Evolutionary conservation across 805 yeast species (phyloP).

Genomic region (Debaryomyces hansenii): DNA sequence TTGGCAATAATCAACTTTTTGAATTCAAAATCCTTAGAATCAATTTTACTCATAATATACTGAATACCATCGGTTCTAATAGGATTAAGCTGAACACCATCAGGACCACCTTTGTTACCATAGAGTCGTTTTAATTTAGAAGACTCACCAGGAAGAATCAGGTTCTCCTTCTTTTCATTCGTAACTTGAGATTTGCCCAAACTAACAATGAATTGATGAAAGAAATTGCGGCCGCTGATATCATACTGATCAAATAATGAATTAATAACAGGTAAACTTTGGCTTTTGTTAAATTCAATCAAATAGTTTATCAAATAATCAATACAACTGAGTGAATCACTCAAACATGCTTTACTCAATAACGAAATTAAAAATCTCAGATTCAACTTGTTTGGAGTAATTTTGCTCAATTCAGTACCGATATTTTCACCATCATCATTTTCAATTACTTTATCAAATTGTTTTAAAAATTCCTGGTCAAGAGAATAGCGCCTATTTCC

Average conservation of each 20-base stretch:
- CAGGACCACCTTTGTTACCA: constrained; percentile 36
- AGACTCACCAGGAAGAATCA: constrained; percentile 42
- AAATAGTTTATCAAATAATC: constrained; percentile 52
- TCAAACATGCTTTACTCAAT: constrained; percentile 62
- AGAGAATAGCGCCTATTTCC: constrained; percentile 24
- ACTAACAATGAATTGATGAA: constrained; percentile 80
- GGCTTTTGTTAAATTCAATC: constrained; percentile 41
- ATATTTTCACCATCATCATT: constrained; percentile 48
- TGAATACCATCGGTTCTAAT: constrained; percentile 51
- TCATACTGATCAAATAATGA: constrained; percentile 58
- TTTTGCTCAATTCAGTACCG: constrained; percentile 34
- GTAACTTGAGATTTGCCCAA: constrained; percentile 61
- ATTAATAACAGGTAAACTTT: constrained; percentile 10
- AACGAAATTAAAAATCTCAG: constrained; percentile 57
- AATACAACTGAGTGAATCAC: constrained; percentile 57
- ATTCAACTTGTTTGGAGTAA: constrained; percentile 48
- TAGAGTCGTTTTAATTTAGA: constrained; percentile 51
- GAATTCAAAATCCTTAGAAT: constrained; percentile 9
- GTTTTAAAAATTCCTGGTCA: constrained; percentile 22
- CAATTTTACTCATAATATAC: constrained; percentile 56
- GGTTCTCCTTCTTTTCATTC: constrained; percentile 23
- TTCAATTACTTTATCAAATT: constrained; percentile 22
- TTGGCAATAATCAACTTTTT: constrained; percentile 49
- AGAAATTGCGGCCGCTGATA: constrained; percentile 77
- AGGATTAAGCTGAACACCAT: constrained; percentile 60